Evolutionary conservation across 768 basidiomycete species (phyloP).

Genomic region (Phanerochaete sordida): DNA sequence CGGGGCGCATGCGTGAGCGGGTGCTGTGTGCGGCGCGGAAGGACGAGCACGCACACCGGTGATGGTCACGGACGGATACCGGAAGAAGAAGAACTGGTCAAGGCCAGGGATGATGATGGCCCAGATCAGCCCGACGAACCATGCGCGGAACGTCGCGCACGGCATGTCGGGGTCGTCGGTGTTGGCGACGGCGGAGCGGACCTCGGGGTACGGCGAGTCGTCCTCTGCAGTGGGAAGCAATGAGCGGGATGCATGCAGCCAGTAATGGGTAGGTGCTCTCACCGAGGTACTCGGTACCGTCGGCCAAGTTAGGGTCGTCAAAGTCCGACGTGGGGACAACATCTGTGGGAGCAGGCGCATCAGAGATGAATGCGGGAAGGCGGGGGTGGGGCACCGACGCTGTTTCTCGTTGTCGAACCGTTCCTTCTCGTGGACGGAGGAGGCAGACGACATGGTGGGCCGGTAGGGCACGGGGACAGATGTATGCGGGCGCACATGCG

Average conservation of each 20-base stretch:
- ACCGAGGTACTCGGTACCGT: conserved; percentile 22
- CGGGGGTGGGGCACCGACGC: background rate
- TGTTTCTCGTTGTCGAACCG: conserved; percentile 9
- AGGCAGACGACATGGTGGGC: conserved; percentile 10
- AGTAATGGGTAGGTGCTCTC: background rate
- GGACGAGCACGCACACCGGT: conserved; percentile 32
- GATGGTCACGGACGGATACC: conserved; percentile 64
- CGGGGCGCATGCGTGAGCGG: conserved; percentile 12
- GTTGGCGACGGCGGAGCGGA: conserved; percentile 44
- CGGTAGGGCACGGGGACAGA: background rate
- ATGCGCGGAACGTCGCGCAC: conserved; percentile 39
- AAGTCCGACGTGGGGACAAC: conserved; percentile 19
- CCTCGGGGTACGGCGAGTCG: conserved; percentile 18
- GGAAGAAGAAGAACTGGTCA: conserved; percentile 79
- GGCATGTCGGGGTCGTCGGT: conserved; percentile 61
- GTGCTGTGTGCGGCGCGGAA: background rate
- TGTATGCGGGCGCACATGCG: background rate
- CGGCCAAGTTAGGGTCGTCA: conserved; percentile 35
- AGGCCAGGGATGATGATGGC: conserved; percentile 54
- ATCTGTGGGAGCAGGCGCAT: conserved; percentile 21
- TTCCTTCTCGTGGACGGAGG: conserved; percentile 11
- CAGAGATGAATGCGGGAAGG: background rate
- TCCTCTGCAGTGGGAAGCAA: conserved; percentile 25
- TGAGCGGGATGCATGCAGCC: background rate
- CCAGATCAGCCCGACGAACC: conserved; percentile 49